These are phyloP conservation scores for Lachancea dasiensis DNA, from an alignment of 805 yeast genomes.

Conservation along the genomic window DNA sequence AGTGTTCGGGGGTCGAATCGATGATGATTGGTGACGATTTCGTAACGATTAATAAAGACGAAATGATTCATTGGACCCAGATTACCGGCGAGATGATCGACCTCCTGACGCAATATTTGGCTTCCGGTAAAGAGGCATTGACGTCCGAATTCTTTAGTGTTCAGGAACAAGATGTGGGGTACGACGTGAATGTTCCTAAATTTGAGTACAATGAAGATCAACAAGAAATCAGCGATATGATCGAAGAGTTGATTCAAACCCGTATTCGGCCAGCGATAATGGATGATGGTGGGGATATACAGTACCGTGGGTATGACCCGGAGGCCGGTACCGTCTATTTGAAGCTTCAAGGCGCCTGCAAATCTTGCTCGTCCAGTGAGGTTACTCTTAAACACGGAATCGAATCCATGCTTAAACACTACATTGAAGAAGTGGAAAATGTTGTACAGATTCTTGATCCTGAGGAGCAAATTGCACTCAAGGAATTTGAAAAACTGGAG, in stretches of 20 bases:
- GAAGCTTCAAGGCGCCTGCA: conserved; percentile 92
- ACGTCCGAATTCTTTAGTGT: conserved; percentile 27
- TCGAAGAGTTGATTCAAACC: conserved; percentile 87
- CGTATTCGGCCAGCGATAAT: conserved; percentile 96
- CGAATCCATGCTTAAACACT: conserved; percentile 94
- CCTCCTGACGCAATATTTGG: conserved; percentile 26
- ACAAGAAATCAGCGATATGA: conserved; percentile 77
- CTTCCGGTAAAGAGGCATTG: conserved; percentile 25
- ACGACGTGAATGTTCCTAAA: conserved; percentile 27
- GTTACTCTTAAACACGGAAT: conserved; percentile 93
- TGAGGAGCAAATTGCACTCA: conserved; percentile 64
- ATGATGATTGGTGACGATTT: conserved; percentile 72
- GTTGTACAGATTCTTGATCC: conserved; percentile 87
- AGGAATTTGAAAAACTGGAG: conserved; percentile 83
- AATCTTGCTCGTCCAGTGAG: conserved; percentile 84
- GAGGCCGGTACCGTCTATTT: conserved; percentile 83
- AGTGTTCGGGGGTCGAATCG: conserved; percentile 50
- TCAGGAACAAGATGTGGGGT: conserved; percentile 34
- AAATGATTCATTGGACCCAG: conserved; percentile 63
- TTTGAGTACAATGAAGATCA: conserved; percentile 51
- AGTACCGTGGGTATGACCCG: conserved; percentile 78
- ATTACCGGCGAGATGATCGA: conserved; percentile 57
- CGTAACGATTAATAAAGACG: conserved; percentile 64
- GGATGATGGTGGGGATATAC: conserved; percentile 98
- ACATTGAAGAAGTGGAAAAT: conserved; percentile 88